Evolutionary conservation across 1,139 yeast species (phyloP).

Genomic region (Saccharomyces hybrid): DNA sequence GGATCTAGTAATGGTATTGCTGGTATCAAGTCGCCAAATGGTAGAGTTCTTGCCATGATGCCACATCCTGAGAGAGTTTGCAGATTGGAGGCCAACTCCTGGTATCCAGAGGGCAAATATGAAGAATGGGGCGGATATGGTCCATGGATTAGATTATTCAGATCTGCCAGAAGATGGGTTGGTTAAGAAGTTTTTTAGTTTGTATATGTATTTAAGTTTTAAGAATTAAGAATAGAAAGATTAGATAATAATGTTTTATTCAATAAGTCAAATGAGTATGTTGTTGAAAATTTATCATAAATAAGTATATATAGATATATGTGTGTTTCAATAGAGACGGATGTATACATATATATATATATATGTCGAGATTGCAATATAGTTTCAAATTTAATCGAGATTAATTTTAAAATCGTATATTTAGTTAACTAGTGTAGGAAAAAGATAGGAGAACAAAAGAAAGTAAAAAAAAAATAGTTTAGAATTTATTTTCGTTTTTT

Average conservation of each 20-base stretch:
- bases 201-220: neutral
- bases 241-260: too few relatives aligned
- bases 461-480: neutral
- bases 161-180: conserved; percentile 94
- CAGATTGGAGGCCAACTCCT: conserved; percentile 81
- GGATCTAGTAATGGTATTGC: conserved; percentile 93
- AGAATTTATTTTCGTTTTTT: neutral
- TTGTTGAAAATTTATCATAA: neutral
- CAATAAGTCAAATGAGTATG: neutral
- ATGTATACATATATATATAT: neutral
- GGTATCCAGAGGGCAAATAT: conserved; percentile 71
- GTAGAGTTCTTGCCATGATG: conserved; percentile 97
- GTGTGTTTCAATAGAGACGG: too few relatives aligned
- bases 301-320: neutral
- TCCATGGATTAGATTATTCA: conserved; percentile 93
- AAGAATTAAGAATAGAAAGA: neutral
- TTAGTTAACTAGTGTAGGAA: neutral
- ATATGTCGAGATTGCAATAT: neutral
- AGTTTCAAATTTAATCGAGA: neutral
- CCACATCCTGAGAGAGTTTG: conserved; percentile 98
- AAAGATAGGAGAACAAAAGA: neutral
- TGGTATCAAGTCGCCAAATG: conserved; percentile 83
- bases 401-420: neutral
- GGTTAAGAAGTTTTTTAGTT: conserved; percentile 31
- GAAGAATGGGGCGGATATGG: conserved; percentile 64